These are phyloP conservation scores for Citrus glauca DNA, from an alignment of 345 rosid species.

Conservation along the genomic window DNA sequence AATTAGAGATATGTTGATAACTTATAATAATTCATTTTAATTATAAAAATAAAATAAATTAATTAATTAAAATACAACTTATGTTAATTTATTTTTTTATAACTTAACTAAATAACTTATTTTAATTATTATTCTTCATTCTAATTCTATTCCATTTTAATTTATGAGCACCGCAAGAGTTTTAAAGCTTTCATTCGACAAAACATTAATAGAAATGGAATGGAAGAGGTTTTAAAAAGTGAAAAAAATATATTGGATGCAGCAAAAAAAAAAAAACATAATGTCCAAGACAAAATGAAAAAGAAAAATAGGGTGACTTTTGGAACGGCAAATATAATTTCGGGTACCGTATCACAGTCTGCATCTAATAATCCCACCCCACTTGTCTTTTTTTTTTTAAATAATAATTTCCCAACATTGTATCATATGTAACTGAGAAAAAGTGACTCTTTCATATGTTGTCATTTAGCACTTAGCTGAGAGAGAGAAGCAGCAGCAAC, in stretches of 20 bases:
- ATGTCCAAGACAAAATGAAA: too few species aligned
- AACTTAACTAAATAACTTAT: too few species aligned
- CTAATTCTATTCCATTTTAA: too few species aligned
- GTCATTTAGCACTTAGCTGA: conserved; percentile 54
- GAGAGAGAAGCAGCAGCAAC: background rate
- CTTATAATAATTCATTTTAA: too few species aligned
- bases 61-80: too few species aligned
- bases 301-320: background rate
- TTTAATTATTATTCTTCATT: too few species aligned
- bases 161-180: too few species aligned
- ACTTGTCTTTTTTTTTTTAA: conserved; percentile 11
- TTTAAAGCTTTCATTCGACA: background rate
- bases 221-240: background rate
- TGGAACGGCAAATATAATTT: background rate
- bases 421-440: conserved; percentile 32
- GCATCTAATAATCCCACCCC: background rate
- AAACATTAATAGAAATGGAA: background rate
- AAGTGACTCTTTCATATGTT: conserved; percentile 46
- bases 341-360: accelerated
- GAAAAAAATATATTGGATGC: background rate
- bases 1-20: too few species aligned
- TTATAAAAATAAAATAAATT: too few species aligned
- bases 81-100: too few species aligned
- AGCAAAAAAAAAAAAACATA: background rate
- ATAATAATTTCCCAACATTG: conserved; percentile 20